Evolutionary conservation across 2,329 filamentous ascomycete genomes (phyloP).

Genomic region (Sarocladium oryzae): DNA sequence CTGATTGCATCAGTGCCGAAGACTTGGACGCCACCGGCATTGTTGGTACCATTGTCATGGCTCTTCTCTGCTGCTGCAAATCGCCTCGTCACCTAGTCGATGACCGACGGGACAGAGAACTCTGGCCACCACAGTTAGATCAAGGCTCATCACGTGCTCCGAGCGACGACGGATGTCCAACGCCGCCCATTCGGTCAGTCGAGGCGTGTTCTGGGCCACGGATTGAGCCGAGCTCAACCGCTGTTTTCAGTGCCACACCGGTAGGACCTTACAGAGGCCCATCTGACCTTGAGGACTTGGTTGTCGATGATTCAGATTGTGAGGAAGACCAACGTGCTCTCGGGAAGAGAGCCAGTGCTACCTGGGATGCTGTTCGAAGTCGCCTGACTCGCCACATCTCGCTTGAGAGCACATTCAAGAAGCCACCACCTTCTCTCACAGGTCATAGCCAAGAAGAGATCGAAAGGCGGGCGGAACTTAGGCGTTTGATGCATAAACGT

Average conservation of each 20-base stretch:
- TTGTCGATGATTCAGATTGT: constrained; percentile 32
- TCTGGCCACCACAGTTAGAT: background rate
- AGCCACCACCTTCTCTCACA: constrained; percentile 33
- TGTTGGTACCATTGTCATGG: too few relatives aligned
- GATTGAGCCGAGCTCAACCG: background rate
- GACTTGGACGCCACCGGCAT: too few relatives aligned
- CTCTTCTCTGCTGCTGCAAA: background rate
- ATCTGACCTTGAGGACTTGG: constrained; percentile 21
- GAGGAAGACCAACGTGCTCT: constrained; percentile 24
- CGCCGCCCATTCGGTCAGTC: background rate
- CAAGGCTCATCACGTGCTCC: too few relatives aligned
- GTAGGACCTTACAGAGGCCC: background rate
- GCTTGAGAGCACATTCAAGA: constrained; percentile 32
- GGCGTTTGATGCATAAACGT: constrained; percentile 46
- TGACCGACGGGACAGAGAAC: background rate
- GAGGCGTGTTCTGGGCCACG: background rate
- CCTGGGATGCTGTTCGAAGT: constrained; percentile 38
- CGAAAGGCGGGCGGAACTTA: constrained; percentile 49
- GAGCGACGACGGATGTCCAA: background rate
- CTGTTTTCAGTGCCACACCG: background rate
- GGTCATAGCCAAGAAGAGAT: constrained; percentile 46
- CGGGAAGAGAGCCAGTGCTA: constrained; percentile 28
- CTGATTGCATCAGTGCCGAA: too few relatives aligned
- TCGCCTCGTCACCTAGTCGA: background rate
- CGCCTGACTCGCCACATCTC: constrained; percentile 41